These are phyloP conservation scores for Cytospora mali DNA, from an alignment of 2,329 filamentous ascomycete species.

Conservation along the genomic window DNA sequence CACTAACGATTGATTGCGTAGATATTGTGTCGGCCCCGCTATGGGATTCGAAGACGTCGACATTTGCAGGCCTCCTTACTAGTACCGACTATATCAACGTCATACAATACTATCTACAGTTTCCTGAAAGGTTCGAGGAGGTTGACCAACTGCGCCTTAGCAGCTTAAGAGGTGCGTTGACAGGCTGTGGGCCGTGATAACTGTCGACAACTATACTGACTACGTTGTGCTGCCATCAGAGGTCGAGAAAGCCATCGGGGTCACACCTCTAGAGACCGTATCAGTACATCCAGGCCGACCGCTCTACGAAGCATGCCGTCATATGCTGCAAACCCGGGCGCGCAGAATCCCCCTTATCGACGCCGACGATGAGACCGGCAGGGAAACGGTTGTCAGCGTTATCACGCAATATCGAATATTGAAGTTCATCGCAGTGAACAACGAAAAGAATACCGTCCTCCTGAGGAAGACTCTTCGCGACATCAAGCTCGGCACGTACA, in stretches of 20 bases:
- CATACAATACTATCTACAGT: conserved; percentile 98
- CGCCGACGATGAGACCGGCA: conserved; percentile 88
- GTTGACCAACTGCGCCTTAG: conserved; percentile 93
- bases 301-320: conserved; percentile 91
- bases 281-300: conserved; percentile 91
- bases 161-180: conserved; percentile 76
- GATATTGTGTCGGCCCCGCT: conserved; percentile 96
- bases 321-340: conserved; percentile 91
- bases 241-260: conserved; percentile 92
- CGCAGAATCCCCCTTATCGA: conserved; percentile 93
- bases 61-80: conserved; percentile 91
- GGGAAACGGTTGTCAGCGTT: conserved; percentile 92
- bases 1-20: conserved; percentile 41
- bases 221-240: conserved; percentile 55
- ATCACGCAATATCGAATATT: conserved; percentile 98
- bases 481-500: conserved; percentile 82
- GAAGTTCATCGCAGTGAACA: conserved; percentile 97
- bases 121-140: conserved; percentile 83
- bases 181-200: conserved; percentile 11
- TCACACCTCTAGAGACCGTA: conserved; percentile 87
- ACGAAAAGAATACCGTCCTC: conserved; percentile 79
- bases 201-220: conserved; percentile 24
- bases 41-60: conserved; percentile 92
- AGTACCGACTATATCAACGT: conserved; percentile 98
- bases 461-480: conserved; percentile 86